Percentiles rank a stretch among this genome's conserved stretches.
phyloP scores from a whole-genome alignment of 805 yeast genomes.

The Wickerhamiella cacticola region DNA sequence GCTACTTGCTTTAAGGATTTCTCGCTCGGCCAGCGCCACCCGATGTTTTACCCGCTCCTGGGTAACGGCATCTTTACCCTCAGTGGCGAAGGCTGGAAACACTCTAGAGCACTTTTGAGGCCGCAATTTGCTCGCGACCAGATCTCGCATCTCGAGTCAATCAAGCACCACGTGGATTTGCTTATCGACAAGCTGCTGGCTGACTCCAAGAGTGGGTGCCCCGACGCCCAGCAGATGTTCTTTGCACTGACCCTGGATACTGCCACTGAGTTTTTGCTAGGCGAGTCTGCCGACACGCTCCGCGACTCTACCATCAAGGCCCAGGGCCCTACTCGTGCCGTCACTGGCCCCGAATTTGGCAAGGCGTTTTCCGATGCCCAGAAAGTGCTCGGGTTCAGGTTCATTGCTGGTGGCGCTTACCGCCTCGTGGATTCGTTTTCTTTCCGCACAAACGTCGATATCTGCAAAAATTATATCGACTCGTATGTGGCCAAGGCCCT shows the following conservation, averaged over 20 bases:
- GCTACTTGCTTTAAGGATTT: constrained; percentile 28
- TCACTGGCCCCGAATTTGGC: constrained; percentile 15
- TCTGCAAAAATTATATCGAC: constrained; percentile 31
- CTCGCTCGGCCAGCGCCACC: constrained; percentile 24
- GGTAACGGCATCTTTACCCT: constrained; percentile 30
- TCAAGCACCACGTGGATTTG: constrained; percentile 17
- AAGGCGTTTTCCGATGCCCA: constrained; percentile 19
- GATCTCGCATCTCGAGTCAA: constrained; percentile 23
- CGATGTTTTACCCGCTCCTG: constrained; percentile 24
- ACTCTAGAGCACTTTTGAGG: constrained; percentile 28
- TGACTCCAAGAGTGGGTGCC: constrained; percentile 13
- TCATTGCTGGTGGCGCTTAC: constrained; percentile 19
- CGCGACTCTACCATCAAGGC: too few relatives aligned
- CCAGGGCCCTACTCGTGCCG: not conserved
- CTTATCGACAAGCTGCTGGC: constrained; percentile 13
- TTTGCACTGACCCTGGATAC: constrained; percentile 23
- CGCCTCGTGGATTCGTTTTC: constrained; percentile 20
- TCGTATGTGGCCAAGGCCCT: constrained; percentile 34
- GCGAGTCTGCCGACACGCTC: constrained; percentile 20
- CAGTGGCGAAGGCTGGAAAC: constrained; percentile 30
- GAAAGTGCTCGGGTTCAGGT: constrained; percentile 15
- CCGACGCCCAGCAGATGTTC: constrained; percentile 22
- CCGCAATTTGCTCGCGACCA: constrained; percentile 29
- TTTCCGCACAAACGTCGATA: constrained; percentile 27
- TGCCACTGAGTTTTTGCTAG: constrained; percentile 24